A percentile compares a stretch with the other conserved stretches of the same genome.
Conservation (phyloP, 148 eudicot species). For the Beta vulgaris region DNA sequence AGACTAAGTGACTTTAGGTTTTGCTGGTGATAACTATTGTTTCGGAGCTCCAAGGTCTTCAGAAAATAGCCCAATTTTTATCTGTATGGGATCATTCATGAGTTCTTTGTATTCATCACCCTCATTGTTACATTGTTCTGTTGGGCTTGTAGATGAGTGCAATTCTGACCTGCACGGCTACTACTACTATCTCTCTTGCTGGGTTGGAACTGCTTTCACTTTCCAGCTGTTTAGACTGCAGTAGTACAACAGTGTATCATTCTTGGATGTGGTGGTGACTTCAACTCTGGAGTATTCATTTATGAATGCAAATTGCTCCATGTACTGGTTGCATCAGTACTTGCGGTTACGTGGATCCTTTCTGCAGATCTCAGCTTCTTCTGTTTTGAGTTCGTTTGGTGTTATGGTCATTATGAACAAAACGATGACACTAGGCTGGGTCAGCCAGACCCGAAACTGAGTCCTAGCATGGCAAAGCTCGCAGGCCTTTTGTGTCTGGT, state of each 20-base stretch:
- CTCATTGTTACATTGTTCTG: not conserved
- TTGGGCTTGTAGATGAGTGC: not conserved
- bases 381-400: not conserved
- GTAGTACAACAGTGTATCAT: not conserved
- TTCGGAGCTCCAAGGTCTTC: not conserved
- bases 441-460: no score
- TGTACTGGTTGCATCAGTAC: no score
- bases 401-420: not conserved
- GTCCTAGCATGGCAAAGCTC: no score
- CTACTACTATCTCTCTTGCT: not conserved
- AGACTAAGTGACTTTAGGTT: not conserved
- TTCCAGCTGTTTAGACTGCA: not conserved
- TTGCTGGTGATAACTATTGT: not conserved
- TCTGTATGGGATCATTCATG: no score
- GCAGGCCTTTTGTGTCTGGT: no score
- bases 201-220: not conserved
- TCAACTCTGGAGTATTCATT: not conserved
- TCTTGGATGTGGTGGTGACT: not conserved
- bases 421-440: no score
- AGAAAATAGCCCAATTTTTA: not conserved
- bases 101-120: no score
- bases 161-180: not conserved
- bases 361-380: no score
- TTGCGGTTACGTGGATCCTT: no score
- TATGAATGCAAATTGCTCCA: no score